Evolutionary conservation across 495 filamentous ascomycete genomes (phyloP).

Genomic region (Usnea hakonensis): DNA sequence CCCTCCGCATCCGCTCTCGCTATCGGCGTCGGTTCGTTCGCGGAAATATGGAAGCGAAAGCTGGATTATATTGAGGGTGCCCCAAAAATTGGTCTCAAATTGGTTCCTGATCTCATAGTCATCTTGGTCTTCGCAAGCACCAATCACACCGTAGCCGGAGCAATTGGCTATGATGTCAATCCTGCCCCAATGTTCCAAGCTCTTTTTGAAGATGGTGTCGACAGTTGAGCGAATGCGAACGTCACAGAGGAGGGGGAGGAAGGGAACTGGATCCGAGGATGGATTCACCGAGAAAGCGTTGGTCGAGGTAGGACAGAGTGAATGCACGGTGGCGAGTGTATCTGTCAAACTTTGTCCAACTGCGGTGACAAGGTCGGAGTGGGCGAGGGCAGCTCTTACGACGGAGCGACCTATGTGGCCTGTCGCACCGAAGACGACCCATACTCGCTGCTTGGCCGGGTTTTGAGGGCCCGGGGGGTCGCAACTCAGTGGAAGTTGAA

Average conservation of each 20-base stretch:
- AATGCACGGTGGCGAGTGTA: slow-evolving; percentile 60
- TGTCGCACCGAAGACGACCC: slow-evolving; percentile 91
- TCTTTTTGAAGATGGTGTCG: slow-evolving; percentile 55
- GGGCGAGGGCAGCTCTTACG: slow-evolving; percentile 67
- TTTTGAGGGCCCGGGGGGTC: slow-evolving; percentile 69
- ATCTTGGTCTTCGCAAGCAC: slow-evolving; percentile 93
- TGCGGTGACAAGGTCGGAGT: slow-evolving; percentile 80
- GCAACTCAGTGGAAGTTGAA: slow-evolving; percentile 64
- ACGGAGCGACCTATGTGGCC: slow-evolving; percentile 93
- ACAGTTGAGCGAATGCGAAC: slow-evolving; percentile 78
- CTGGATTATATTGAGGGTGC: slow-evolving; percentile 88
- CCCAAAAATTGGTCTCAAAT: slow-evolving; percentile 92
- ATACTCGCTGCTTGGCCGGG: slow-evolving; percentile 66
- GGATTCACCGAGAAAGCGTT: background rate
- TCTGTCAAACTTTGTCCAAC: slow-evolving; percentile 83
- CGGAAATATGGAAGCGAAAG: slow-evolving; percentile 85
- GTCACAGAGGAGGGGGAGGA: slow-evolving; percentile 77
- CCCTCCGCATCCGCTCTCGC: slow-evolving; percentile 46
- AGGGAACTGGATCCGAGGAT: slow-evolving; percentile 25
- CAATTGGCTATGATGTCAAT: slow-evolving; percentile 90
- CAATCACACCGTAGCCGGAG: slow-evolving; percentile 87
- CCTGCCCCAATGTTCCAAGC: slow-evolving; percentile 65
- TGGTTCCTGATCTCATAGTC: slow-evolving; percentile 91
- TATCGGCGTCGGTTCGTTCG: slow-evolving; percentile 26
- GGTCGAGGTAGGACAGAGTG: slow-evolving; percentile 14